phyloP scores from a whole-genome alignment of 768 basidiomycete genomes.

The Tubosaeta brunneosetosa region DNA sequence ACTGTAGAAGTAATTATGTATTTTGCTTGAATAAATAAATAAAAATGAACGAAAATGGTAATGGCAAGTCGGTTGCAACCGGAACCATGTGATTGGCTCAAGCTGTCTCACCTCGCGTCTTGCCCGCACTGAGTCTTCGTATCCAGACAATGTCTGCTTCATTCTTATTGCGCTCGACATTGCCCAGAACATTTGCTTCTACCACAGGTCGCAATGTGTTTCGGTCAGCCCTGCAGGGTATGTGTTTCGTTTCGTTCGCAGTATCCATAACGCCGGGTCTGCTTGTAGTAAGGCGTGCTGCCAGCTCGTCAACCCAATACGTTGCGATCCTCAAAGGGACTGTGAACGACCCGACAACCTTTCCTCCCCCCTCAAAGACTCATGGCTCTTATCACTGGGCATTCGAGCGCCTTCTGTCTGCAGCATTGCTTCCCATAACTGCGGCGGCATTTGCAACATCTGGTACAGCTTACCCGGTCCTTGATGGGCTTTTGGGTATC shows the following conservation, averaged over 20 bases:
- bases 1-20: no score
- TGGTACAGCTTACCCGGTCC: slow-evolving; percentile 69
- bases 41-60: not conserved
- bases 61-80: slow-evolving; percentile 2
- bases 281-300: slow-evolving; percentile 38
- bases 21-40: not conserved
- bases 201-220: slow-evolving; percentile 37
- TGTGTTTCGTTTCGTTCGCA: not conserved
- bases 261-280: not conserved
- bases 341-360: slow-evolving; percentile 91
- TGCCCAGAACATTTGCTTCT: slow-evolving; percentile 40
- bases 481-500: slow-evolving; percentile 87
- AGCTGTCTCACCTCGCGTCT: no score
- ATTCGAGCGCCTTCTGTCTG: slow-evolving; percentile 90
- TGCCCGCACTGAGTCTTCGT: not conserved
- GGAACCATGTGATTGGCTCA: slow-evolving; percentile 16
- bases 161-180: slow-evolving; percentile 45
- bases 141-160: slow-evolving; percentile 44
- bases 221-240: slow-evolving; percentile 41
- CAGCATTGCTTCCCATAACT: slow-evolving; percentile 82
- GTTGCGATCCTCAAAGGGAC: slow-evolving; percentile 85
- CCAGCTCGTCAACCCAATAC: slow-evolving; percentile 38
- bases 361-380: slow-evolving; percentile 72
- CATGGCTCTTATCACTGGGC: slow-evolving; percentile 93
- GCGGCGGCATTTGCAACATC: slow-evolving; percentile 81